A percentile compares a stretch with the other conserved stretches of the same genome.
These are phyloP conservation scores for Bretschneidera sinensis DNA, from an alignment of 345 rosid genomes.

Conservation along the genomic window DNA sequence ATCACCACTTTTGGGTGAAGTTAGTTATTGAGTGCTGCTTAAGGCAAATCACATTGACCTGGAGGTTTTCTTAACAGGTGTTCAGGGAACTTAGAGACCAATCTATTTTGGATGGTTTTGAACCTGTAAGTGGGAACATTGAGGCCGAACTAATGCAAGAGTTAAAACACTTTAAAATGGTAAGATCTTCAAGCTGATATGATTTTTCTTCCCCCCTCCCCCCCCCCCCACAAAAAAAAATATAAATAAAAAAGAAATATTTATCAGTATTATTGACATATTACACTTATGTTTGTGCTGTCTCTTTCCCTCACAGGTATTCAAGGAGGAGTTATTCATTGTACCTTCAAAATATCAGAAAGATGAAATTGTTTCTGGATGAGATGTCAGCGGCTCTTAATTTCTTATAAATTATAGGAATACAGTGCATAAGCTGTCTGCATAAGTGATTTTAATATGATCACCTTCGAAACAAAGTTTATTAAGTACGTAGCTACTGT, in stretches of 20 bases:
- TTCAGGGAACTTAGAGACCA: conserved; percentile 23
- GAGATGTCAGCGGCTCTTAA: not conserved
- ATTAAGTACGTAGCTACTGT: not conserved
- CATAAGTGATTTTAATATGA: not conserved
- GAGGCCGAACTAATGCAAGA: conserved; percentile 29
- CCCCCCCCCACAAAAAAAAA: too few species aligned
- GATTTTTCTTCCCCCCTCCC: not conserved
- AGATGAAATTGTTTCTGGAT: conserved; percentile 8
- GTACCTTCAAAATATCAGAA: conserved; percentile 20
- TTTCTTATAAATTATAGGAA: not conserved
- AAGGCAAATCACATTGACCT: not conserved
- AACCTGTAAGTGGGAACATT: conserved; percentile 12
- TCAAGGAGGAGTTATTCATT: conserved; percentile 33
- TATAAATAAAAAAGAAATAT: not conserved
- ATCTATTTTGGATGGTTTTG: conserved; percentile 9
- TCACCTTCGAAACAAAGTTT: not conserved
- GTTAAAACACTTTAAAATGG: conserved; percentile 38
- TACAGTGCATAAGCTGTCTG: not conserved
- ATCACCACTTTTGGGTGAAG: not conserved
- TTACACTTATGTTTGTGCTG: conserved; percentile 1
- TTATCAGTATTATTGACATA: not conserved
- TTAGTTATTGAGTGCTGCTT: conserved; percentile 2
- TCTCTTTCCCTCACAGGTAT: conserved; percentile 32
- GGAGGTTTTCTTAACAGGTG: conserved; percentile 29
- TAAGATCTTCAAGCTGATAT: conserved; percentile 14